These are phyloP conservation scores for Sonneratia caseolaris DNA, from an alignment of 345 rosid species.

Conservation along the genomic window DNA sequence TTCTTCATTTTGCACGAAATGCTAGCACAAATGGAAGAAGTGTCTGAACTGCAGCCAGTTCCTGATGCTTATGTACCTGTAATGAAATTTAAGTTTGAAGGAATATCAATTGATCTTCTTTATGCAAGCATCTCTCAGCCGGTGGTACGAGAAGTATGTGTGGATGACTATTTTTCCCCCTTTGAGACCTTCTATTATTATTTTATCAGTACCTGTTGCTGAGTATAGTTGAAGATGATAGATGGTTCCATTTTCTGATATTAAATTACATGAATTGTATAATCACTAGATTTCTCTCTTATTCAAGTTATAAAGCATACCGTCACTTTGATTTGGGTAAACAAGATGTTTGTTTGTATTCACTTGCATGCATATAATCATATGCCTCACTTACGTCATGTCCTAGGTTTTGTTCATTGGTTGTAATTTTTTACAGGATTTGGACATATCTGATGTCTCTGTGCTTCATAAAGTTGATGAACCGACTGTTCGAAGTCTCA, in stretches of 20 bases:
- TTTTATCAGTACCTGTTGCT: background rate
- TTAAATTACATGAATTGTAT: background rate
- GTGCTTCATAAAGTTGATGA: constrained; percentile 74
- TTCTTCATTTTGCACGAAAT: constrained; percentile 62
- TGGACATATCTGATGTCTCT: constrained; percentile 68
- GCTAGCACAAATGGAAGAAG: constrained; percentile 70
- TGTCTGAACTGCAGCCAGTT: constrained; percentile 86
- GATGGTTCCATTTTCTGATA: background rate
- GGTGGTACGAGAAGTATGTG: constrained; percentile 77
- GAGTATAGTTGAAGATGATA: background rate
- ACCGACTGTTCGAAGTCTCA: constrained; percentile 88
- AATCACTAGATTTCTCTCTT: background rate
- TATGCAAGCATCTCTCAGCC: constrained; percentile 77
- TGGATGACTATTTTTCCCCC: background rate
- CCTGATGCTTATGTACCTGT: constrained; percentile 98
- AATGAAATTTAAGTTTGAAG: constrained; percentile 88
- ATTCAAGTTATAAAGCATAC: no score
- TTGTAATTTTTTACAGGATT: constrained; percentile 39
- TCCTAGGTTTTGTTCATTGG: constrained; percentile 3
- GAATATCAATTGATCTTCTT: constrained; percentile 86
- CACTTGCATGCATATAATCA: background rate
- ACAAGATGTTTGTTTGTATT: background rate
- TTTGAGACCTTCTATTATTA: background rate
- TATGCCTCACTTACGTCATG: background rate
- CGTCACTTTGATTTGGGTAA: background rate